A percentile compares a stretch with the other conserved stretches of the same genome.
phyloP scores from a whole-genome alignment of 768 basidiomycete genomes.

The Mycena crocata region DNA sequence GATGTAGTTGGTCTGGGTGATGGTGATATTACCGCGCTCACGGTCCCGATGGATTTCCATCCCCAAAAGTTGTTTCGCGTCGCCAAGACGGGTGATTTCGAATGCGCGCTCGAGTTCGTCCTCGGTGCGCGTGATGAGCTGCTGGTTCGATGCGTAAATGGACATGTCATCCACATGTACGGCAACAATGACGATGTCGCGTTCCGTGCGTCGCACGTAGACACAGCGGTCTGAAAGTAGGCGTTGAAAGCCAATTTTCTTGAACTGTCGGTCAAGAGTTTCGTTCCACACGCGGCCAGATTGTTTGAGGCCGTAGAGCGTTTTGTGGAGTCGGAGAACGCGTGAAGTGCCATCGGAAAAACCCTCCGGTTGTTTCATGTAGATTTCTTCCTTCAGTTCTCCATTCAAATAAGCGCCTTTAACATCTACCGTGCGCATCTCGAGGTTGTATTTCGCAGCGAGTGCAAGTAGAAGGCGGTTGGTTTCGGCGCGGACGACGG shows the following conservation, averaged over 20 bases:
- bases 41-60: slow-evolving; percentile 36
- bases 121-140: background rate
- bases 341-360: slow-evolving; percentile 27
- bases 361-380: slow-evolving; percentile 45
- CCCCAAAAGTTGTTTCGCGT: slow-evolving; percentile 35
- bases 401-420: slow-evolving; percentile 45
- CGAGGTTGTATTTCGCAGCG: slow-evolving; percentile 34
- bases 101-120: slow-evolving; percentile 30
- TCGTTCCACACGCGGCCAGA: slow-evolving; percentile 26
- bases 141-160: slow-evolving; percentile 24
- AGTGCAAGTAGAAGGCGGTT: slow-evolving; percentile 36
- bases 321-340: slow-evolving; percentile 34
- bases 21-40: slow-evolving; percentile 3
- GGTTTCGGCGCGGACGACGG: slow-evolving; percentile 28
- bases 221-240: slow-evolving; percentile 24
- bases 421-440: slow-evolving; percentile 45
- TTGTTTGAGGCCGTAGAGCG: too few relatives aligned
- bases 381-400: slow-evolving; percentile 52
- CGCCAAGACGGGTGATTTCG: slow-evolving; percentile 30
- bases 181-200: slow-evolving; percentile 16
- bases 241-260: slow-evolving; percentile 15
- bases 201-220: slow-evolving; percentile 2
- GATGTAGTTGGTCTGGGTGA: slow-evolving; percentile 35
- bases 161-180: slow-evolving; percentile 37
- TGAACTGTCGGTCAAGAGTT: slow-evolving; percentile 26